phyloP scores from a whole-genome alignment of 306 rosid genomes.

The Corylus americana region DNA sequence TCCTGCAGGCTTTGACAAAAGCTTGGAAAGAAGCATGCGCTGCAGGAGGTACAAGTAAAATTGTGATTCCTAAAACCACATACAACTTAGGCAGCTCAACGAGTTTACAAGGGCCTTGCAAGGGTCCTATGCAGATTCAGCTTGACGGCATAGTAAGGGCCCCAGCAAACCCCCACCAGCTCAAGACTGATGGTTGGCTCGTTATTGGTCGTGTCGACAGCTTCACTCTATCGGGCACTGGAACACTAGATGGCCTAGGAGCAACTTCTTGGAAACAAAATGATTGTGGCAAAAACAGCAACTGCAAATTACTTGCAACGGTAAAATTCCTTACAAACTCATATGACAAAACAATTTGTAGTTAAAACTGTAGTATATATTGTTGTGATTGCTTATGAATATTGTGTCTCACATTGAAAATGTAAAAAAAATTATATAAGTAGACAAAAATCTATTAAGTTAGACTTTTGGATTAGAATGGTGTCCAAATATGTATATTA shows the following conservation, averaged over 20 bases:
- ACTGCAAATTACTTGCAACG: slow-evolving; percentile 24
- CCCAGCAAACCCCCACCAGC: not conserved
- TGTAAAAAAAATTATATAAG: too few relatives aligned
- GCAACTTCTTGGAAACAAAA: slow-evolving; percentile 34
- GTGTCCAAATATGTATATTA: too few relatives aligned
- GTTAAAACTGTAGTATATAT: too few relatives aligned
- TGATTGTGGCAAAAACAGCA: slow-evolving; percentile 16
- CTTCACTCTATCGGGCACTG: slow-evolving; percentile 43
- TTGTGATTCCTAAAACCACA: slow-evolving; percentile 25
- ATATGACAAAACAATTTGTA: too few relatives aligned
- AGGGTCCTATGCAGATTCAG: slow-evolving; percentile 31
- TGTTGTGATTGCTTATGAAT: too few relatives aligned
- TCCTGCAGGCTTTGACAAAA: slow-evolving; percentile 16
- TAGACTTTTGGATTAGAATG: too few relatives aligned
- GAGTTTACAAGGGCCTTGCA: slow-evolving; percentile 39
- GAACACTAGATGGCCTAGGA: slow-evolving; percentile 55
- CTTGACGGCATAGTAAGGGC: slow-evolving; percentile 41
- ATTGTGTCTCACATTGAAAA: too few relatives aligned
- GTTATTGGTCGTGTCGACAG: slow-evolving; percentile 17
- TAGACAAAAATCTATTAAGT: too few relatives aligned
- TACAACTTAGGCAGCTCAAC: slow-evolving; percentile 3
- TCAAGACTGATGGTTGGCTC: slow-evolving; percentile 37
- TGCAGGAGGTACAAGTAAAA: not conserved
- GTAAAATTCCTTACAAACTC: slow-evolving; percentile 24
- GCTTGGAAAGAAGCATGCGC: slow-evolving; percentile 54